phyloP scores from a whole-genome alignment of 164 flowering plant genomes.

The Vitis rotundifolia region DNA sequence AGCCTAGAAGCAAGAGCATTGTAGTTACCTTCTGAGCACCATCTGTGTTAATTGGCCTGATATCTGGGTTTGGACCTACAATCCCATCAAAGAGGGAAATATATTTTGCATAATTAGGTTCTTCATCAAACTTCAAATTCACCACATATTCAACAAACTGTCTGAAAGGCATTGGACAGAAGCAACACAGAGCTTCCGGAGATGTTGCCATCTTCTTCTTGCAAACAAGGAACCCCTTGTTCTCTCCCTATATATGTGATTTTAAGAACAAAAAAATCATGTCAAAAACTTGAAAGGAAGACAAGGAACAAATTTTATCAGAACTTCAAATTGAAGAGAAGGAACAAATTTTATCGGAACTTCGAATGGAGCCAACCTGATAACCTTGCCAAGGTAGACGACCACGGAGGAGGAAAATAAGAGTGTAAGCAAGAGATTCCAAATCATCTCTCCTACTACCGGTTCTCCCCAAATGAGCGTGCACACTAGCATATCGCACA shows the following conservation, averaged over 20 bases:
- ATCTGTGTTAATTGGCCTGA: slow-evolving; percentile 65
- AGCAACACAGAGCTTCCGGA: slow-evolving; percentile 54
- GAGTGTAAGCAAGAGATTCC: slow-evolving; percentile 73
- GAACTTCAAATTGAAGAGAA: background rate
- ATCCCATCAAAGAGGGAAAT: slow-evolving; percentile 62
- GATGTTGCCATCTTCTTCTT: slow-evolving; percentile 74
- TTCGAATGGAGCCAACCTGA: slow-evolving; percentile 37
- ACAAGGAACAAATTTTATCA: background rate
- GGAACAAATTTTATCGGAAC: background rate
- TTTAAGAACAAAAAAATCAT: background rate
- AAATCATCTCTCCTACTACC: slow-evolving; percentile 69
- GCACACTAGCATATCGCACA: slow-evolving; percentile 69
- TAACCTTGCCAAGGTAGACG: slow-evolving; percentile 76
- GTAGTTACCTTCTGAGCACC: slow-evolving; percentile 65
- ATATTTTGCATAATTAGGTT: slow-evolving; percentile 63
- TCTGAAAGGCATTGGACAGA: slow-evolving; percentile 58
- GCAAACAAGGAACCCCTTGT: slow-evolving; percentile 65
- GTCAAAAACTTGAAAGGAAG: background rate
- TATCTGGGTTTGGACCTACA: slow-evolving; percentile 50
- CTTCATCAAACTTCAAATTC: slow-evolving; percentile 69
- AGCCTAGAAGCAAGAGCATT: background rate
- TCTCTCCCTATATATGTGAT: slow-evolving; percentile 51
- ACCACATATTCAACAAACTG: slow-evolving; percentile 60
- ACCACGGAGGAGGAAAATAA: slow-evolving; percentile 62
- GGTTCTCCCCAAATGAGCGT: slow-evolving; percentile 72